Evolutionary conservation across 2,329 filamentous ascomycete species (phyloP).

Genomic region (Ilyonectria robusta): DNA sequence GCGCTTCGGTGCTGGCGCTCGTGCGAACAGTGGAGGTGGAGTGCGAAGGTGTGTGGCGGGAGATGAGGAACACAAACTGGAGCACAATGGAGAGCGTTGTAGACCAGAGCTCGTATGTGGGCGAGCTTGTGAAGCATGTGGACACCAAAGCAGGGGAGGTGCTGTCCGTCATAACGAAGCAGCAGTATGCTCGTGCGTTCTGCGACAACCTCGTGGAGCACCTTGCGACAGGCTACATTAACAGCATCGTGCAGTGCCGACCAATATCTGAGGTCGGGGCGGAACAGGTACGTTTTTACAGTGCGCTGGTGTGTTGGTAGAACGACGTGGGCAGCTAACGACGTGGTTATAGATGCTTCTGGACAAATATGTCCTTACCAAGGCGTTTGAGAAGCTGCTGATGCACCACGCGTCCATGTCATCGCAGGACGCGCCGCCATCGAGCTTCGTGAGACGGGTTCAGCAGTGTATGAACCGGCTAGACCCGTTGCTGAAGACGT

Average conservation of each 20-base stretch:
- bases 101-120: slow-evolving; percentile 93
- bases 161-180: slow-evolving; percentile 84
- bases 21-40: slow-evolving; percentile 87
- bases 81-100: slow-evolving; percentile 92
- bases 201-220: slow-evolving; percentile 96
- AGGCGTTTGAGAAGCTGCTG: slow-evolving; percentile 80
- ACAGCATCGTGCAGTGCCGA: slow-evolving; percentile 88
- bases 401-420: slow-evolving; percentile 70
- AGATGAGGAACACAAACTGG: slow-evolving; percentile 98
- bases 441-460: slow-evolving; percentile 87
- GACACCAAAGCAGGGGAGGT: slow-evolving; percentile 82
- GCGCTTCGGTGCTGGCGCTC: slow-evolving; percentile 85
- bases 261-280: slow-evolving; percentile 95
- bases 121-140: slow-evolving; percentile 81
- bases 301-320: not conserved
- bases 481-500: slow-evolving; percentile 93
- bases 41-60: slow-evolving; percentile 90
- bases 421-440: slow-evolving; percentile 58
- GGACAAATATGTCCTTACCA: slow-evolving; percentile 92
- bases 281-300: slow-evolving; percentile 76
- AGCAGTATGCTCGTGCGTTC: slow-evolving; percentile 93
- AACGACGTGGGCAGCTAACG: slow-evolving; percentile 40
- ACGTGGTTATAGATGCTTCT: slow-evolving; percentile 81
- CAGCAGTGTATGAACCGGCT: slow-evolving; percentile 87
- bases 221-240: slow-evolving; percentile 83